These are phyloP conservation scores for Plasmodium relictum DNA, from an alignment of 169 alveolate species.

Conservation along the genomic window DNA sequence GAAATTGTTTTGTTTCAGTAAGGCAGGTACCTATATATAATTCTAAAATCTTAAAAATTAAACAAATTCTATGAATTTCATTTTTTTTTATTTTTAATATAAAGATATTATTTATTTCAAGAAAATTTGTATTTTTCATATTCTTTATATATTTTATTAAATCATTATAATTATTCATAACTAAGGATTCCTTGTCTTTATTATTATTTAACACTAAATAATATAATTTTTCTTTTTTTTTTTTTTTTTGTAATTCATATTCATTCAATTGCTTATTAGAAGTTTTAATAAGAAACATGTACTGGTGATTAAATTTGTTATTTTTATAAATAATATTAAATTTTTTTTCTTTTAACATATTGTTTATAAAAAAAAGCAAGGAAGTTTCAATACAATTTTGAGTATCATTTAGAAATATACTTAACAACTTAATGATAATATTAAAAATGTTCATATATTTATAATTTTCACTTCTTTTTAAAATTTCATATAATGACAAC, in stretches of 20 bases:
- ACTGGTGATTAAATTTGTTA: constrained; percentile 18
- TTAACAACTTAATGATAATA: constrained; percentile 32
- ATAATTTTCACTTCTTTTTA: constrained; percentile 41
- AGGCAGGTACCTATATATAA: constrained; percentile 18
- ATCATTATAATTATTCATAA: constrained; percentile 1
- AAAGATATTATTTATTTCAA: constrained; percentile 5
- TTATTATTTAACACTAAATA: constrained; percentile 16
- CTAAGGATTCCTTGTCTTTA: neutral
- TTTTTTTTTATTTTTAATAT: constrained; percentile 20
- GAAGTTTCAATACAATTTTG: constrained; percentile 15
- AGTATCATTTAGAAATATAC: constrained; percentile 35
- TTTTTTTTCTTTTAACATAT: constrained; percentile 36
- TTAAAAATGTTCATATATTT: constrained; percentile 52
- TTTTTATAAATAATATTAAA: constrained; percentile 40
- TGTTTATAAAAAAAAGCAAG: constrained; percentile 42
- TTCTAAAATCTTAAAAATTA: constrained; percentile 34
- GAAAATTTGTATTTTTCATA: constrained; percentile 15
- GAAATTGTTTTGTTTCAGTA: constrained; percentile 30
- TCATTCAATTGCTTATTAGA: constrained; percentile 3
- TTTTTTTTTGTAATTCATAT: neutral
- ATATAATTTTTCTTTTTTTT: constrained; percentile 16
- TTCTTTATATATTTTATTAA: neutral
- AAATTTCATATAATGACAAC: constrained; percentile 50
- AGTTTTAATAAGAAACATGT: constrained; percentile 29
- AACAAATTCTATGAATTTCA: constrained; percentile 29